Conservation (phyloP, 345 rosid species). For the Pseudoturritis turrita region DNA sequence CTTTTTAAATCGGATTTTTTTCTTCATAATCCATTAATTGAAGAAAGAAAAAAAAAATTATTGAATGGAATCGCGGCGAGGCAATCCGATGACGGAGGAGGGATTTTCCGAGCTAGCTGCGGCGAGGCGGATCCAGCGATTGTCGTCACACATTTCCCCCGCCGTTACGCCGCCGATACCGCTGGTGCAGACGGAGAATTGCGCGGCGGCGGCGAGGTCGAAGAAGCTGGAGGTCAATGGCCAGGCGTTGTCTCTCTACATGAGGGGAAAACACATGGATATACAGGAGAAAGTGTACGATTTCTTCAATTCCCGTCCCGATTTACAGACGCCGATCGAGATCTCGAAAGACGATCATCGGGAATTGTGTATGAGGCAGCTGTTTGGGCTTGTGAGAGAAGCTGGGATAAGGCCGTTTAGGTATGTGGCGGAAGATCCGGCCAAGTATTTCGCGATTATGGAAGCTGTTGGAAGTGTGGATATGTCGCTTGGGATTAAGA, state of each 20-base stretch:
- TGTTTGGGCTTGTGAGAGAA: slow-evolving; percentile 64
- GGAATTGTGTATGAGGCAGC: slow-evolving; percentile 87
- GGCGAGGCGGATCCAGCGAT: slow-evolving; percentile 53
- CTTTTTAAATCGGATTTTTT: background rate
- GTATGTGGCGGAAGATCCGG: slow-evolving; percentile 74
- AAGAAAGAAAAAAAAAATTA: background rate
- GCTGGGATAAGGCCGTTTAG: slow-evolving; percentile 72
- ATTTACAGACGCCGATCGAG: slow-evolving; percentile 88
- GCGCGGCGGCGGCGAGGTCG: slow-evolving; percentile 24
- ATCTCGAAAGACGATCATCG: slow-evolving; percentile 72
- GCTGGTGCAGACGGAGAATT: slow-evolving; percentile 30
- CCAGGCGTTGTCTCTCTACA: slow-evolving; percentile 39
- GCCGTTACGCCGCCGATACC: background rate
- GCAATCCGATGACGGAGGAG: slow-evolving; percentile 25
- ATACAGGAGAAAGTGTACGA: slow-evolving; percentile 65
- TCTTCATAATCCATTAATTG: background rate
- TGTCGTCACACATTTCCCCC: slow-evolving; percentile 54
- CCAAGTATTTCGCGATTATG: slow-evolving; percentile 63
- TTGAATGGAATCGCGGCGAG: slow-evolving; percentile 23
- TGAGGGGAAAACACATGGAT: slow-evolving; percentile 79
- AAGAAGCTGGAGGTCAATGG: slow-evolving; percentile 56
- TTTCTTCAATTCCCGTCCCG: slow-evolving; percentile 66
- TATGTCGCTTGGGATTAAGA: slow-evolving; percentile 87
- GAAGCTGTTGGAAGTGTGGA: slow-evolving; percentile 93
- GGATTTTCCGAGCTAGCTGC: slow-evolving; percentile 19